Evolutionary conservation across 306 rosid species (phyloP).

Genomic region (Corylus avellana): DNA sequence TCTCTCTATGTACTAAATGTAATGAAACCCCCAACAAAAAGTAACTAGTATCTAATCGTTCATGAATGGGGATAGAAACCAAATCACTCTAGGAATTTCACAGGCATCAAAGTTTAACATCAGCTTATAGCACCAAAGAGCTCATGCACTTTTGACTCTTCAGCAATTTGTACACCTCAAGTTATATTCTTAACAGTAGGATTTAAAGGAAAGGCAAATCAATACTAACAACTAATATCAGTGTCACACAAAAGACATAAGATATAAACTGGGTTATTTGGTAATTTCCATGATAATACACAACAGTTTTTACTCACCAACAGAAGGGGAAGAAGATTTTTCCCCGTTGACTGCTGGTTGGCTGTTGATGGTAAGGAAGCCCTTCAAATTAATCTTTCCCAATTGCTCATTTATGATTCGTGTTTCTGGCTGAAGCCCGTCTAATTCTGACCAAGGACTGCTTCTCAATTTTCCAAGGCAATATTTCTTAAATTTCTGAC

Average conservation of each 20-base stretch:
- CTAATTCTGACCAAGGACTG: conserved; percentile 96
- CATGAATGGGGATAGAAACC: background rate
- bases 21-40: background rate
- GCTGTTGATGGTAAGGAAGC: conserved; percentile 95
- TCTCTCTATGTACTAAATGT: background rate
- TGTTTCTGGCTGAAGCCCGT: conserved; percentile 95
- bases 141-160: background rate
- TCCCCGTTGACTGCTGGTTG: conserved; percentile 95
- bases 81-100: background rate
- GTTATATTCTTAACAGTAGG: background rate
- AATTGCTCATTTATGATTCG: conserved; percentile 77
- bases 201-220: background rate
- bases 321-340: conserved; percentile 76
- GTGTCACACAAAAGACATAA: background rate
- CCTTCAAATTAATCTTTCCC: conserved; percentile 66
- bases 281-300: conserved; percentile 2
- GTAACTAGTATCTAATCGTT: background rate
- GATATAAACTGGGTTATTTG: background rate
- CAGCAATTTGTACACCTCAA: background rate
- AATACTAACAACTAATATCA: background rate
- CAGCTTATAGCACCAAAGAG: background rate
- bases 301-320: conserved; percentile 57
- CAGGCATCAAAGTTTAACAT: background rate
- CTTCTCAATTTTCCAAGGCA: conserved; percentile 90
- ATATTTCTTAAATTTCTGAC: conserved; percentile 77